Percentiles rank a stretch among this genome's conserved stretches.
phyloP scores from a whole-genome alignment of 352 stramenopile species.

The Pythium plurisporium region DNA sequence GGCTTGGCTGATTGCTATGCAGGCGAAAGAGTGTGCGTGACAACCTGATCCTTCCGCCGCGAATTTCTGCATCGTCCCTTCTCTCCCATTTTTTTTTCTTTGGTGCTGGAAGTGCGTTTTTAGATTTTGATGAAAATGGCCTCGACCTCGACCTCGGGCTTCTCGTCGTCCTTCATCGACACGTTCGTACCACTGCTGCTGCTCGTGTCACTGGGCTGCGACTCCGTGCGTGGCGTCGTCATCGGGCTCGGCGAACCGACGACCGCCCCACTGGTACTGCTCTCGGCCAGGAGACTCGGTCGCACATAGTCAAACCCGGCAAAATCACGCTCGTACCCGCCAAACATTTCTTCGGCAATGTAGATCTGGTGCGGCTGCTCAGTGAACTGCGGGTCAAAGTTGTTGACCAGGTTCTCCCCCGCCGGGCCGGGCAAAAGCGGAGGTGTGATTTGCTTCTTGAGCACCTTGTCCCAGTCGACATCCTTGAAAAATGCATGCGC shows the following conservation, averaged over 20 bases:
- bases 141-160: conserved; percentile 57
- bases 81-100: no score
- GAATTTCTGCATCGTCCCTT: conserved; percentile 6
- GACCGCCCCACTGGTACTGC: neutral
- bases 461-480: conserved; percentile 71
- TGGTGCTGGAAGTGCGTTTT: neutral
- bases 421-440: conserved; percentile 60
- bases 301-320: conserved; percentile 81
- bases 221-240: conserved; percentile 20
- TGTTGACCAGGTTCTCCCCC: conserved; percentile 70
- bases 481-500: conserved; percentile 73
- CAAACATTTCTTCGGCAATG: conserved; percentile 57
- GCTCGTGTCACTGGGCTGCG: conserved; percentile 18
- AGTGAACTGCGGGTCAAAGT: conserved; percentile 86
- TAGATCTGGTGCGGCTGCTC: conserved; percentile 81
- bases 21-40: conserved; percentile 10
- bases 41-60: conserved; percentile 10
- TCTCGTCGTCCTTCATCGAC: conserved; percentile 41
- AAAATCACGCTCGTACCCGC: conserved; percentile 75
- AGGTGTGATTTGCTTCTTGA: conserved; percentile 53
- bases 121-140: conserved; percentile 63
- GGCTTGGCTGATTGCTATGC: neutral
- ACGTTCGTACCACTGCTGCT: conserved; percentile 32
- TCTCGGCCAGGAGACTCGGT: conserved; percentile 13
- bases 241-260: conserved; percentile 7